Evolutionary conservation across 768 basidiomycete species (phyloP).

Genomic region (Boletus sp.): DNA sequence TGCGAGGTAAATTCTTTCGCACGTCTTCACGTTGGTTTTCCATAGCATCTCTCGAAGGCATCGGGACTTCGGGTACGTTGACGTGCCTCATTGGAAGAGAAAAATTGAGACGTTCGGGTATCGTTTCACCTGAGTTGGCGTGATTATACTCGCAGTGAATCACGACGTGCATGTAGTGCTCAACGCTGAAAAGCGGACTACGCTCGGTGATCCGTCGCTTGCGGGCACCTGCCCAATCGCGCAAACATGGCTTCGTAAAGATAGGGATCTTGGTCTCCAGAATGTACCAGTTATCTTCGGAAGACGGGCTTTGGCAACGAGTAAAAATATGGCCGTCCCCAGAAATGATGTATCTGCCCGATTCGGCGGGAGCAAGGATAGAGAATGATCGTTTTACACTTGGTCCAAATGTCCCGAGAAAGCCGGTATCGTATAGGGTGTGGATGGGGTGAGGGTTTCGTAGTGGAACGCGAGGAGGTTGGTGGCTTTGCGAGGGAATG

Average conservation of each 20-base stretch:
- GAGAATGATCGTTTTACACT: constrained; percentile 39
- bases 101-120: constrained; percentile 33
- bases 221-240: constrained; percentile 31
- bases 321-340: constrained; percentile 52
- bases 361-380: constrained; percentile 47
- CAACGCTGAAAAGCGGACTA: constrained; percentile 57
- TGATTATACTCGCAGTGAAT: constrained; percentile 56
- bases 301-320: constrained; percentile 16
- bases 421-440: constrained; percentile 46
- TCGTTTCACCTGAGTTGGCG: constrained; percentile 31
- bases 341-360: constrained; percentile 47
- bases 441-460: constrained; percentile 49
- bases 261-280: constrained; percentile 23
- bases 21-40: constrained; percentile 5
- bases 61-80: constrained; percentile 33
- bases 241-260: constrained; percentile 5
- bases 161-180: constrained; percentile 53
- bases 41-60: background rate
- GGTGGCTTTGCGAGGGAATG: constrained; percentile 51
- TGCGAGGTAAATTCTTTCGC: constrained; percentile 18
- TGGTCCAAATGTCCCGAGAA: constrained; percentile 31
- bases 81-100: constrained; percentile 53
- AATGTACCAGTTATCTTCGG: constrained; percentile 28
- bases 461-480: constrained; percentile 66
- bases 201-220: constrained; percentile 42